A percentile compares a stretch with the other conserved stretches of the same genome.
These are phyloP conservation scores for Leersia perrieri DNA, from an alignment of 176 grass and related monocot genomes.

Conservation along the genomic window DNA sequence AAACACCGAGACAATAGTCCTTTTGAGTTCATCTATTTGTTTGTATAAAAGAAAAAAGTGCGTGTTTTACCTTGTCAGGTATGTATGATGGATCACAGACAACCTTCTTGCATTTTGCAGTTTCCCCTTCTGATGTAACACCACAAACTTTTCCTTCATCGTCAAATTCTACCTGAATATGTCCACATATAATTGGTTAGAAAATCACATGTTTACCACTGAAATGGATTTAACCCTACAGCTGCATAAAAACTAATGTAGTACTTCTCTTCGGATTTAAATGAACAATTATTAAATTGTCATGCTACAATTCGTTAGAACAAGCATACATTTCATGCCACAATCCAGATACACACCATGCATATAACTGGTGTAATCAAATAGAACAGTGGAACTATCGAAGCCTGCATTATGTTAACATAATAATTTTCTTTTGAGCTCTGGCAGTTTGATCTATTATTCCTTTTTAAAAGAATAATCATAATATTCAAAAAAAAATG, in stretches of 20 bases:
- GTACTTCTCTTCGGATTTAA: not conserved
- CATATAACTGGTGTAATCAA: not conserved
- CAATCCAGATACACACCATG: too few relatives aligned
- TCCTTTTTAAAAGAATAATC: not conserved
- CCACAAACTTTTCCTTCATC: slow-evolving; percentile 65
- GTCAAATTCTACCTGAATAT: slow-evolving; percentile 75
- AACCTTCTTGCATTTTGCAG: slow-evolving; percentile 82
- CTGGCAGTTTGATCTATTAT: not conserved
- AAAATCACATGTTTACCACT: not conserved
- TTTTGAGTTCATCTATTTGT: not conserved
- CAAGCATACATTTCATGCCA: too few relatives aligned
- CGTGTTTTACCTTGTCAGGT: slow-evolving; percentile 56
- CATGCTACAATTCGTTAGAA: not conserved
- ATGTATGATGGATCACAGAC: slow-evolving; percentile 85
- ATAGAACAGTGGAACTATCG: not conserved
- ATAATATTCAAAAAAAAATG: not conserved
- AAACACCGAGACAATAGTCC: not conserved
- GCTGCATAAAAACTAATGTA: not conserved
- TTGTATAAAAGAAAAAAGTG: slow-evolving; percentile 14
- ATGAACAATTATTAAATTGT: not conserved
- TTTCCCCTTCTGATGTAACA: slow-evolving; percentile 82
- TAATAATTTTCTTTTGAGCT: not conserved
- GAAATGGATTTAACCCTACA: not conserved
- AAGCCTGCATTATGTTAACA: not conserved
- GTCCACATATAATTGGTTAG: not conserved